Evolutionary conservation across 2,329 filamentous ascomycete species (phyloP).

Genomic region (Pyrenochaeta sp.): DNA sequence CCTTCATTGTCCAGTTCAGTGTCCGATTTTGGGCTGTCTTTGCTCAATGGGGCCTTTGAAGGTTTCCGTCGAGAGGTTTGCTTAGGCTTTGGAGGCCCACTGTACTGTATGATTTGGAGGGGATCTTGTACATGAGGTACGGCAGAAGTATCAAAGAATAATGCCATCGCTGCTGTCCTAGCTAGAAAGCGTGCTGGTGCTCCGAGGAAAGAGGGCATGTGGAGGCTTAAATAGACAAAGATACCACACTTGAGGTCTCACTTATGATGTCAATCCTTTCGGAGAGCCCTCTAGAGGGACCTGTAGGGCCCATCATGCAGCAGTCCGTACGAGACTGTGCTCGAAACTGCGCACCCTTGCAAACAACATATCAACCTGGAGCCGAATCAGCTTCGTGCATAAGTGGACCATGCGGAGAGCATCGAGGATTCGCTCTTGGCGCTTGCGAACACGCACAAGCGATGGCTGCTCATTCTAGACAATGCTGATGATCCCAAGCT

Average conservation of each 20-base stretch:
- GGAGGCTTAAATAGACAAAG: slow-evolving; percentile 19
- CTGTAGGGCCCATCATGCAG: slow-evolving; percentile 8
- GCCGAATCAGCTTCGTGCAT: slow-evolving; percentile 12
- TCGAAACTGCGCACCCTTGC: slow-evolving; percentile 11
- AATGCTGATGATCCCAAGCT: no score
- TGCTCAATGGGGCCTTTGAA: slow-evolving; percentile 6
- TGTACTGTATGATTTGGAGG: slow-evolving; percentile 15
- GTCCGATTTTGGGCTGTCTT: slow-evolving; percentile 10
- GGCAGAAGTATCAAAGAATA: slow-evolving; percentile 10
- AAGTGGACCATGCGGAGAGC: no score
- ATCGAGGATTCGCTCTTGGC: no score
- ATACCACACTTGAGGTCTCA: slow-evolving; percentile 9
- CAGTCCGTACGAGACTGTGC: slow-evolving; percentile 7
- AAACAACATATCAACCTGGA: slow-evolving; percentile 6
- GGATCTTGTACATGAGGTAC: slow-evolving; percentile 1
- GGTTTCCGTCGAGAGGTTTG: slow-evolving; percentile 10
- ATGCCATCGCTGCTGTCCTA: slow-evolving; percentile 11
- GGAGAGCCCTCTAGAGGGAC: slow-evolving; percentile 8
- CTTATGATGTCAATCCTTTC: slow-evolving; percentile 6
- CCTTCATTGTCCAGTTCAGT: slow-evolving; percentile 7
- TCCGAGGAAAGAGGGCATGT: slow-evolving; percentile 10
- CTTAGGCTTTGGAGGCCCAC: slow-evolving; percentile 13
- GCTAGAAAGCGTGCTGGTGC: slow-evolving; percentile 6
- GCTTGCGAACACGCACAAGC: no score
- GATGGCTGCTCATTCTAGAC: no score